These are phyloP conservation scores for Psilocybe cyanescens DNA, from an alignment of 768 basidiomycete genomes.

Conservation along the genomic window DNA sequence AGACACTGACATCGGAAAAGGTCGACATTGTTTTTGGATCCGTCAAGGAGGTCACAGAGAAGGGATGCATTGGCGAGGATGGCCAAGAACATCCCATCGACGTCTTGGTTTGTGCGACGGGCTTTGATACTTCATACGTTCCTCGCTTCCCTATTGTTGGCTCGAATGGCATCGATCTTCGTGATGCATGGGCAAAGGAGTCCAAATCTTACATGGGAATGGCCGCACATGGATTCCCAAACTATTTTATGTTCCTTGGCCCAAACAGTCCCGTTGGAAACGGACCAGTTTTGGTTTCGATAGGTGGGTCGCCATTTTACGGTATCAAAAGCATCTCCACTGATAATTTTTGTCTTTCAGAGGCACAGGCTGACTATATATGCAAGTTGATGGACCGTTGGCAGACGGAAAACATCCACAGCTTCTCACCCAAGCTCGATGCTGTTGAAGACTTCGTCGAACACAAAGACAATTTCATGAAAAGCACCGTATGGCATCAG, in stretches of 20 bases:
- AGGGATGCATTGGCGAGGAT: slow-evolving; percentile 30
- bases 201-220: slow-evolving; percentile 34
- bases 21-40: slow-evolving; percentile 34
- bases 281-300: slow-evolving; percentile 31
- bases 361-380: slow-evolving; percentile 37
- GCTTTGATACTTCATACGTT: slow-evolving; percentile 35
- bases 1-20: slow-evolving; percentile 33
- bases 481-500: slow-evolving; percentile 33
- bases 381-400: slow-evolving; percentile 36
- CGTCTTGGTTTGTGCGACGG: slow-evolving; percentile 41
- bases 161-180: slow-evolving; percentile 25
- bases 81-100: slow-evolving; percentile 35
- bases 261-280: slow-evolving; percentile 39
- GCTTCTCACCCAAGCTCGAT: slow-evolving; percentile 35
- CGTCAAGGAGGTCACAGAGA: slow-evolving; percentile 33
- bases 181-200: slow-evolving; percentile 36
- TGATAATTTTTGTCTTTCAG: slow-evolving; percentile 13
- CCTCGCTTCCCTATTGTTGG: slow-evolving; percentile 37
- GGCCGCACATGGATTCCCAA: slow-evolving; percentile 35
- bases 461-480: slow-evolving; percentile 37
- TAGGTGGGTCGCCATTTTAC: slow-evolving; percentile 25
- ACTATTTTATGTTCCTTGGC: slow-evolving; percentile 35
- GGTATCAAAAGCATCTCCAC: background rate
- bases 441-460: slow-evolving; percentile 37
- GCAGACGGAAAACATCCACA: slow-evolving; percentile 40